phyloP scores from a whole-genome alignment of 148 eudicot species.

The Fagopyrum homotropicum region DNA sequence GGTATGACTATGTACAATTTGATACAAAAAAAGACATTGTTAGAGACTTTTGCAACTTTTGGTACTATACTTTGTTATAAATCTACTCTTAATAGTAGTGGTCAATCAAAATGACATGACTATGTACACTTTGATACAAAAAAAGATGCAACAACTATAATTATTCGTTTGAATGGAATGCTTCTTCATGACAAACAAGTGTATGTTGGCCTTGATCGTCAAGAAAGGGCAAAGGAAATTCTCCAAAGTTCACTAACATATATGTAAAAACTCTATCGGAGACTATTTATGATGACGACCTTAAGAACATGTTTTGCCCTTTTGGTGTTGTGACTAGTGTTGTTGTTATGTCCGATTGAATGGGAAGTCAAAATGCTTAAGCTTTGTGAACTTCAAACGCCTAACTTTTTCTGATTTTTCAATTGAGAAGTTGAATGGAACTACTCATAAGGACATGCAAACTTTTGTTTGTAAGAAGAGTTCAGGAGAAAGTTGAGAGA shows the following conservation, averaged over 20 bases:
- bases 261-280: constrained; percentile 54
- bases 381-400: constrained; percentile 52
- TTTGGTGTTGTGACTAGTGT: constrained; percentile 57
- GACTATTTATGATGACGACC: constrained; percentile 34
- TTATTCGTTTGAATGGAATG: constrained; percentile 49
- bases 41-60: constrained; percentile 51
- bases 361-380: constrained; percentile 52
- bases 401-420: constrained; percentile 46
- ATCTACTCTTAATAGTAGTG: constrained; percentile 36
- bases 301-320: constrained; percentile 28
- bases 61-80: constrained; percentile 61
- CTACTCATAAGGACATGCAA: constrained; percentile 26
- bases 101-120: constrained; percentile 56
- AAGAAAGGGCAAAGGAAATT: constrained; percentile 28
- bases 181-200: constrained; percentile 51
- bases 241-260: constrained; percentile 47
- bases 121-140: constrained; percentile 53
- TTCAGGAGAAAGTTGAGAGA: constrained; percentile 45
- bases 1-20: constrained; percentile 60
- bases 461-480: constrained; percentile 52
- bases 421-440: constrained; percentile 46
- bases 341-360: constrained; percentile 42
- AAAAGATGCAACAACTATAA: constrained; percentile 47
- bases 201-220: constrained; percentile 44
- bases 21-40: constrained; percentile 28